Conservation (phyloP, 1,139 yeast genomes). For the Geotrichum histeridarum region DNA sequence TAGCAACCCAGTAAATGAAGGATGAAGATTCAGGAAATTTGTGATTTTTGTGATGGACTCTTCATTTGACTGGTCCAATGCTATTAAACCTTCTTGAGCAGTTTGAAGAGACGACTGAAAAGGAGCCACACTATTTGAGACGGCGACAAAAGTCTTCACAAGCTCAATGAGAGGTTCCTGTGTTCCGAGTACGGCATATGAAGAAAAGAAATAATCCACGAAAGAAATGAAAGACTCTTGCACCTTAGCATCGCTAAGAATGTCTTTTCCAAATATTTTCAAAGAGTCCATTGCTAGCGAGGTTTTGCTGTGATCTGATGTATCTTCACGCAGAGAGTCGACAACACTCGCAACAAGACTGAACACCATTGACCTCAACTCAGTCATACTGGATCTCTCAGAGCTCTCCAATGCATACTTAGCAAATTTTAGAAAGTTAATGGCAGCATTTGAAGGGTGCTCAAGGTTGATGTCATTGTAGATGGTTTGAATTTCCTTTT, state of each 20-base stretch:
- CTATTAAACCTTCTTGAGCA: conserved; percentile 2
- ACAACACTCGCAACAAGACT: not conserved
- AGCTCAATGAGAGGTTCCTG: not conserved
- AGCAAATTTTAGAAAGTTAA: conserved; percentile 10
- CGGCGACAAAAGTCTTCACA: not conserved
- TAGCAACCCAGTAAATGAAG: not conserved
- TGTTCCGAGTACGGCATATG: conserved; percentile 4
- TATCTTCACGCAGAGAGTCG: conserved; percentile 1
- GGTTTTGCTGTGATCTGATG: not conserved
- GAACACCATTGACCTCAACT: not conserved
- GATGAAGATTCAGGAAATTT: conserved; percentile 7
- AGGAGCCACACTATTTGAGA: not conserved
- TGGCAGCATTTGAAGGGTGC: conserved; percentile 1
- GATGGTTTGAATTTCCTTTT: conserved; percentile 23
- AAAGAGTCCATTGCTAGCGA: conserved; percentile 1
- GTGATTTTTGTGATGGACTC: not conserved
- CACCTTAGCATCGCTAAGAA: not conserved
- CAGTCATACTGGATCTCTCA: not conserved
- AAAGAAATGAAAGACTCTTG: conserved; percentile 7
- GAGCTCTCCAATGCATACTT: conserved; percentile 2
- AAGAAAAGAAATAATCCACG: conserved; percentile 1
- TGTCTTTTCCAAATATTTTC: not conserved
- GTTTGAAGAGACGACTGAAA: not conserved
- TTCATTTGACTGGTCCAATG: not conserved
- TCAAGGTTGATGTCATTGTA: conserved; percentile 4